Conservation (phyloP, 805 yeast species). For the Nadsonia fulvescens region DNA sequence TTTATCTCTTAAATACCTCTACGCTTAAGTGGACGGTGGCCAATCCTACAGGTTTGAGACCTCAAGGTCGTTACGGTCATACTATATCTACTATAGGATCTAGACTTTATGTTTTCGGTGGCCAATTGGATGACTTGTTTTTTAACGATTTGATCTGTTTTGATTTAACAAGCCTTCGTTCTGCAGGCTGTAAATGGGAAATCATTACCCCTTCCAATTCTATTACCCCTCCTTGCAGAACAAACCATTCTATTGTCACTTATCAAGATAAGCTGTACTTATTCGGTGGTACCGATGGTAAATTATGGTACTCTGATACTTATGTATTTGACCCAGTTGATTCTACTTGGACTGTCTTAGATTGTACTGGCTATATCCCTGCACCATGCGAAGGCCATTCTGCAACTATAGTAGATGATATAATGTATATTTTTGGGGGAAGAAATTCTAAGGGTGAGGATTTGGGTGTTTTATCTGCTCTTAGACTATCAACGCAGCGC, state of each 20-base stretch:
- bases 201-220: slow-evolving; percentile 36
- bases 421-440: slow-evolving; percentile 80
- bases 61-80: slow-evolving; percentile 90
- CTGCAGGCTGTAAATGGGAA: slow-evolving; percentile 75
- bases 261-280: slow-evolving; percentile 63
- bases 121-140: slow-evolving; percentile 70
- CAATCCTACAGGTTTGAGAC: slow-evolving; percentile 54
- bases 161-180: slow-evolving; percentile 72
- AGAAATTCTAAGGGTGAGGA: slow-evolving; percentile 57
- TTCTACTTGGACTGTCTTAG: slow-evolving; percentile 53
- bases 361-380: slow-evolving; percentile 58
- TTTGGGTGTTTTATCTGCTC: slow-evolving; percentile 47
- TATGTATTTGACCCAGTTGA: slow-evolving; percentile 60
- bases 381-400: slow-evolving; percentile 87
- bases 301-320: slow-evolving; percentile 50
- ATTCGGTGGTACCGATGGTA: slow-evolving; percentile 83
- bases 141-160: slow-evolving; percentile 75
- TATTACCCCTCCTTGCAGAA: slow-evolving; percentile 57
- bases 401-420: slow-evolving; percentile 57
- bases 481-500: slow-evolving; percentile 50
- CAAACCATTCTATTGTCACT: slow-evolving; percentile 80
- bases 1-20: slow-evolving; percentile 70
- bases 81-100: slow-evolving; percentile 57
- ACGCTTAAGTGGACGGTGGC: slow-evolving; percentile 69
- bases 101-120: slow-evolving; percentile 74